A percentile compares a stretch with the other conserved stretches of the same genome.
These are phyloP conservation scores for Tarenaya hassleriana DNA, from an alignment of 345 rosid genomes.

Conservation along the genomic window DNA sequence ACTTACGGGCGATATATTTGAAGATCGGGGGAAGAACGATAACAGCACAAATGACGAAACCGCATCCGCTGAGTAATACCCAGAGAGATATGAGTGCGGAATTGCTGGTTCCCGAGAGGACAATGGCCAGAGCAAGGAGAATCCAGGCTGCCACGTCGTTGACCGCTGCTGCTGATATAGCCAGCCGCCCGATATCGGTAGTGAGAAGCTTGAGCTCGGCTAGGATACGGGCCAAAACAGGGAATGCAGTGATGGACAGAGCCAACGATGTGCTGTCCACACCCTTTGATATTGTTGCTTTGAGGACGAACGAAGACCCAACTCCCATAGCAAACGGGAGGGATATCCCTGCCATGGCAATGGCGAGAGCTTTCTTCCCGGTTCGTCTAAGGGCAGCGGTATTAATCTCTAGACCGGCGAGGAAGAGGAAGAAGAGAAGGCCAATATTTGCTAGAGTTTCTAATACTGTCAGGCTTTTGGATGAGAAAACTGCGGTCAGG, in stretches of 20 bases:
- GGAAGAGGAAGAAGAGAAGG: conserved; percentile 46
- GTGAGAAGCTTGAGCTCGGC: conserved; percentile 84
- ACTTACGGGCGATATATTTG: conserved; percentile 59
- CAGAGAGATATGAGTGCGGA: conserved; percentile 26
- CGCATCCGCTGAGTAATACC: conserved; percentile 63
- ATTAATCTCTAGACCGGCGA: conserved; percentile 49
- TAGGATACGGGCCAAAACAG: conserved; percentile 81
- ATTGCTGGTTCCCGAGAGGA: conserved; percentile 50
- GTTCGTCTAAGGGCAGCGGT: conserved; percentile 34
- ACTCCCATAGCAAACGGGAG: conserved; percentile 63
- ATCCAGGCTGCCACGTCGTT: conserved; percentile 91
- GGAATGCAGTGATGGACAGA: conserved; percentile 92
- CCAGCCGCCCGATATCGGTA: conserved; percentile 59
- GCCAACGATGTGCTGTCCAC: conserved; percentile 89
- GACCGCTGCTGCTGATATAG: conserved; percentile 92
- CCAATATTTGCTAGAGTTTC: conserved; percentile 58
- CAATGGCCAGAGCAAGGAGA: conserved; percentile 68
- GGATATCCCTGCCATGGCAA: conserved; percentile 38
- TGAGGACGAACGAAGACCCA: conserved; percentile 54
- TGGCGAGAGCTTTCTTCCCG: conserved; percentile 46
- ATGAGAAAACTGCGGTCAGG: conserved; percentile 41
- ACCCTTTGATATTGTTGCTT: conserved; percentile 56
- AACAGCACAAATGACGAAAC: conserved; percentile 61
- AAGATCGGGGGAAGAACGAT: conserved; percentile 57
- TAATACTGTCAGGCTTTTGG: conserved; percentile 39